Conservation (phyloP, 352 stramenopile genomes). For the Phytophthora pluvialis region DNA sequence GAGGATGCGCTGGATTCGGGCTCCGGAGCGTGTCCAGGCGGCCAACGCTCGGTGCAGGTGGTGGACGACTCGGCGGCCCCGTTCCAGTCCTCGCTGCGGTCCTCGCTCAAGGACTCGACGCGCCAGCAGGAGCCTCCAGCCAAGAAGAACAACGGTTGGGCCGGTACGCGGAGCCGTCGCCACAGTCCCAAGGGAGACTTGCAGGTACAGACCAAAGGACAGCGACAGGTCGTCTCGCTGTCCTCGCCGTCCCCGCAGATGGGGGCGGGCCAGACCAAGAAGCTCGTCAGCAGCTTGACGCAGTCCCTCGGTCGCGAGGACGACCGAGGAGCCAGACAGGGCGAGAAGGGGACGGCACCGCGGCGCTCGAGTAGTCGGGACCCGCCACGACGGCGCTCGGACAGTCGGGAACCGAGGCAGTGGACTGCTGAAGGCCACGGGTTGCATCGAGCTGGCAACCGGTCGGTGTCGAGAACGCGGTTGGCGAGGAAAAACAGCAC, state of each 20-base stretch:
- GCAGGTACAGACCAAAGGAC: slow-evolving; percentile 36
- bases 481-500: slow-evolving; percentile 59
- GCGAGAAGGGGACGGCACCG: slow-evolving; percentile 5
- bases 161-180: slow-evolving; percentile 10
- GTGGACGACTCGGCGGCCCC: slow-evolving; percentile 23
- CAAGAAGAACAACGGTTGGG: slow-evolving; percentile 30
- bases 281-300: slow-evolving; percentile 47
- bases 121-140: slow-evolving; percentile 7
- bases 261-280: slow-evolving; percentile 24
- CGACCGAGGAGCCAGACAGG: slow-evolving; percentile 18
- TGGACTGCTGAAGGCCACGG: slow-evolving; percentile 15
- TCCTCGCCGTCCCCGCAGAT: slow-evolving; percentile 45
- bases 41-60: slow-evolving; percentile 29
- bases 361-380: slow-evolving; percentile 9
- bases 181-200: slow-evolving; percentile 31
- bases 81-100: slow-evolving; percentile 67
- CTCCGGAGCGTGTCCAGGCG: slow-evolving; percentile 3
- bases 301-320: slow-evolving; percentile 39
- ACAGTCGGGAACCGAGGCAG: slow-evolving; percentile 27
- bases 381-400: slow-evolving; percentile 13
- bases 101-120: slow-evolving; percentile 56
- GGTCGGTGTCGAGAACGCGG: slow-evolving; percentile 34
- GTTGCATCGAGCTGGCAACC: slow-evolving; percentile 31
- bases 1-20: slow-evolving; percentile 5
- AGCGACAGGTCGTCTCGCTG: slow-evolving; percentile 40